phyloP scores from a whole-genome alignment of 1,284 basidiomycete genomes.

The Papiliotrema terrestris region DNA sequence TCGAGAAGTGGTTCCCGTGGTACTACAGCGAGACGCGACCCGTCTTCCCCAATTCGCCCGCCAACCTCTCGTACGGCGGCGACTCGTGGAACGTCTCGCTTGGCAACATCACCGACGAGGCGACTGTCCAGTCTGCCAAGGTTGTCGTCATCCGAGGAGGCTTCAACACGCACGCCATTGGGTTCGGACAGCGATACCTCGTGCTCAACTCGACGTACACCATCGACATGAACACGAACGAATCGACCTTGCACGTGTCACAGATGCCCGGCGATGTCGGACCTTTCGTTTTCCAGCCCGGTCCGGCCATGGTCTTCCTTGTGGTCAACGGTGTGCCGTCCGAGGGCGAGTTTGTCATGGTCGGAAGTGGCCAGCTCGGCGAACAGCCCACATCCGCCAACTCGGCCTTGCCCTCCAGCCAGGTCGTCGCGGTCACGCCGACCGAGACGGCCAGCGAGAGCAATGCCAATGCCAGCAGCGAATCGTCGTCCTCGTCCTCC shows the following conservation, averaged over 20 bases:
- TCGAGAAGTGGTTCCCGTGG: conserved; percentile 48
- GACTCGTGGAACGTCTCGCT: conserved; percentile 68
- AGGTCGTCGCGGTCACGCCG: conserved; percentile 3
- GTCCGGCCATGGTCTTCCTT: conserved; percentile 77
- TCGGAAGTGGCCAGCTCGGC: conserved; percentile 73
- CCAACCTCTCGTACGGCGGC: conserved; percentile 65
- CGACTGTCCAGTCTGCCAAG: conserved; percentile 55
- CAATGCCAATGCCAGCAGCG: no score
- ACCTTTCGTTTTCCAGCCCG: conserved; percentile 73
- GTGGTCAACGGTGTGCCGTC: conserved; percentile 78
- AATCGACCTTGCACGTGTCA: conserved; percentile 68
- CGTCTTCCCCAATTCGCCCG: conserved; percentile 34
- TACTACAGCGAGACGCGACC: conserved; percentile 68
- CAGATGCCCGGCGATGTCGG: conserved; percentile 72
- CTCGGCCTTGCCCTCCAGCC: conserved; percentile 56
- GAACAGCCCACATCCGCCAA: conserved; percentile 58
- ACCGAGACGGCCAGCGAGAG: neutral
- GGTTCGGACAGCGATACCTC: conserved; percentile 51
- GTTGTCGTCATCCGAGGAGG: conserved; percentile 78
- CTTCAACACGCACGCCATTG: conserved; percentile 94
- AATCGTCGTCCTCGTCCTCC: no score
- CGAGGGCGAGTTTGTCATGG: conserved; percentile 65
- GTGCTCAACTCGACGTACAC: conserved; percentile 76
- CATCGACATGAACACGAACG: conserved; percentile 66
- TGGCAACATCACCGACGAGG: conserved; percentile 56